Evolutionary conservation across 2,329 filamentous ascomycete genomes (phyloP).

Genomic region (Chaetomium globosum): DNA sequence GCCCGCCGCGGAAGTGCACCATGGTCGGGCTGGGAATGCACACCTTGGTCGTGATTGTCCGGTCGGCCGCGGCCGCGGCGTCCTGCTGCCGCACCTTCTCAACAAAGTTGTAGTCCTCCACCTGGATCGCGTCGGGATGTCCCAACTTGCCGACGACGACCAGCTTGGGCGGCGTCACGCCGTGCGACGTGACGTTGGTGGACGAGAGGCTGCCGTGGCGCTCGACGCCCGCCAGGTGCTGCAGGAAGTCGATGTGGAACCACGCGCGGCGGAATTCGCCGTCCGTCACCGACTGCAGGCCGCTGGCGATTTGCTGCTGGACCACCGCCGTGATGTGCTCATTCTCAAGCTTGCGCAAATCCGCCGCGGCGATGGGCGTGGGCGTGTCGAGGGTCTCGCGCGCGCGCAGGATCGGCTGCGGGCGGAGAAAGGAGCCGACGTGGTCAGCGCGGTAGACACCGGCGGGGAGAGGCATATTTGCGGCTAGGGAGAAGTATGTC

Average conservation of each 20-base stretch:
- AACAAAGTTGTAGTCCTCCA: slow-evolving; percentile 59
- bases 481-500: slow-evolving; percentile 2
- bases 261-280: slow-evolving; percentile 60
- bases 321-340: slow-evolving; percentile 53
- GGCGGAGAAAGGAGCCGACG: slow-evolving; percentile 58
- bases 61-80: slow-evolving; percentile 42
- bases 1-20: slow-evolving; percentile 61
- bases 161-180: slow-evolving; percentile 56
- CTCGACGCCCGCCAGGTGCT: slow-evolving; percentile 57
- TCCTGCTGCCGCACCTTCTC: slow-evolving; percentile 43
- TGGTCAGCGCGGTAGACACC: slow-evolving; percentile 57
- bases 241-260: slow-evolving; percentile 62
- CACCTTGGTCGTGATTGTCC: slow-evolving; percentile 49
- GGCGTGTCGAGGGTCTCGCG: slow-evolving; percentile 50
- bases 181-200: slow-evolving; percentile 50
- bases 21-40: slow-evolving; percentile 63
- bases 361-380: slow-evolving; percentile 45
- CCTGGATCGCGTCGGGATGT: slow-evolving; percentile 57
- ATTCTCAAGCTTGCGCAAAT: slow-evolving; percentile 56
- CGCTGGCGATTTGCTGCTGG: slow-evolving; percentile 51
- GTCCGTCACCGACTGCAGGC: slow-evolving; percentile 56
- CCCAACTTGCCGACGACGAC: slow-evolving; percentile 58
- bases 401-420: slow-evolving; percentile 52
- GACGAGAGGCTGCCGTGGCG: slow-evolving; percentile 51
- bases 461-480: slow-evolving; percentile 46